Evolutionary conservation across 2,329 filamentous ascomycete species (phyloP).

Genomic region (Chrysoporthe puriensis): DNA sequence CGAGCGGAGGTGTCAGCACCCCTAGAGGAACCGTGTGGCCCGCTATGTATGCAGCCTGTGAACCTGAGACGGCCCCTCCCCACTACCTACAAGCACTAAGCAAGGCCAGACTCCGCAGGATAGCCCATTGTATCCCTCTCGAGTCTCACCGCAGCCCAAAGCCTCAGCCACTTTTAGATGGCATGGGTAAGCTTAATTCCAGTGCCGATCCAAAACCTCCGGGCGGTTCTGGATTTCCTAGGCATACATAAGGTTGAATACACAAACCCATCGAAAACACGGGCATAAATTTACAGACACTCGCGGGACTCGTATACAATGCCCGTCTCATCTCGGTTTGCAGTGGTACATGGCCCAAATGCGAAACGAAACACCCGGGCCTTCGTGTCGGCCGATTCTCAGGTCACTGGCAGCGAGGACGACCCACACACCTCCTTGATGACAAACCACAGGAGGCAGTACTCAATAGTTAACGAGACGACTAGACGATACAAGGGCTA

Average conservation of each 20-base stretch:
- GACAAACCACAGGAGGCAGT: not conserved
- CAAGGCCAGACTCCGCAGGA: not conserved
- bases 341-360: not conserved
- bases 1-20: constrained; percentile 1
- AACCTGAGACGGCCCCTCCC: constrained; percentile 2
- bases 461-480: not conserved
- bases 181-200: no score
- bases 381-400: not conserved
- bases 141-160: not conserved
- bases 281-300: not conserved
- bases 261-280: not conserved
- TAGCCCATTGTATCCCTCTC: not conserved
- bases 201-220: not conserved
- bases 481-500: not conserved
- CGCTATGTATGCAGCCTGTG: not conserved
- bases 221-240: not conserved
- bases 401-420: not conserved
- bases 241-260: not conserved
- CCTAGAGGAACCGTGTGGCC: not conserved
- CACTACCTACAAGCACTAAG: constrained; percentile 8
- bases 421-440: constrained; percentile 7
- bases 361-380: constrained; percentile 10
- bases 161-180: not conserved
- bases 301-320: not conserved
- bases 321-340: constrained; percentile 10